Evolutionary conservation across 257 asterid species (phyloP), one percentile per base, ranked within the genome.

Genomic region (Primulina tabacum): DNA sequence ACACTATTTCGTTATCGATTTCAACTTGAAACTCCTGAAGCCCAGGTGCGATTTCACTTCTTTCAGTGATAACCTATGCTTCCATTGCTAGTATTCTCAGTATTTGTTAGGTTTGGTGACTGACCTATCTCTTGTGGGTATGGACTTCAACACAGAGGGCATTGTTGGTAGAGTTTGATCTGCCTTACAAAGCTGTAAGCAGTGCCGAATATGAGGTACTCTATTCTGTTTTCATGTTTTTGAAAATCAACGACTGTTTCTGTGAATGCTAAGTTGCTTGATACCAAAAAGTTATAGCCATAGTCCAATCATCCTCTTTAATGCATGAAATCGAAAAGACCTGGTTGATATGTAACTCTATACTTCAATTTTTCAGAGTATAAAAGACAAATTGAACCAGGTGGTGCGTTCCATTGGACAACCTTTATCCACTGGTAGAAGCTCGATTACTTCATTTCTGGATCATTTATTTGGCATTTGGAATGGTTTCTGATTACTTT

Each of bases 201-300:
- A 82, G 64, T 80, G 85, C 89, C 43, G 99, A 94, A 73, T 88
- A 83, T 75, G 97, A 91, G 97, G 97, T 94, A 82, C 37, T 65
- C 72, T 29, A 17, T 73, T 64, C 17, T 55, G 26, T 62, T 62
- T 50, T 57, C 20, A 50, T 74, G 68, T 64, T 63, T 43, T 28
- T 38, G 50, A 34, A 26, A 35, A 73, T 64, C 32, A 6, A 20
- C 62, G 20, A 38, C 35, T 17, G 34, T 65, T 43, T 67, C 43
- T 68, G 21, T 62, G 28, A 26, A 69, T 14, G 18, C 33, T 18
- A 29, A 9, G 65, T 60, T 38, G 35, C 67, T 61, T 71, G 74
- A 34, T 28, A 53, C 18, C 18, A 55, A 11, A 60, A 64, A 38
- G 61, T 56, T 43, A 35, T 64, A 37, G 33, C 32, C 56, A 28